Evolutionary conservation across 1,139 yeast species (phyloP), one percentile per base, ranked within the genome.

Genomic region (Nakaseomyces sp.): DNA sequence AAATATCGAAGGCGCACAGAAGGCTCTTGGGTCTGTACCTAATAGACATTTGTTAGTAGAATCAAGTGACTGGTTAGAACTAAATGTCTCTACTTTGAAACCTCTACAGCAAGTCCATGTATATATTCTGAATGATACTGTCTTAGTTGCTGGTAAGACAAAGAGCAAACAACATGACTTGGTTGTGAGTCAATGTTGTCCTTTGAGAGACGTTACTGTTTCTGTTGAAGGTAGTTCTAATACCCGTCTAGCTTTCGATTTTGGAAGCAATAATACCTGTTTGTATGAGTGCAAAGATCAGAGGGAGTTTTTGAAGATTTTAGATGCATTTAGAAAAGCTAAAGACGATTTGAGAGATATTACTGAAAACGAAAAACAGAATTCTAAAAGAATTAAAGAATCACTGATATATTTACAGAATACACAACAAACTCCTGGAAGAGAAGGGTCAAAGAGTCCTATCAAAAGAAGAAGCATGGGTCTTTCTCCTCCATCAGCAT

Each of bases 1-100:
- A 53, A 86, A 83, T 50, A 95, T 89, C 9, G 96, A 89, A 52
- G 95, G 96, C 5, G 89, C 95, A 1, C 89, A 87, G 50, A 86
- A 85, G 58, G 78, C 75, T 51, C 70, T 89, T 41, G 85, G 88
- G 20, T 77, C 87, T 1, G 65, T 76, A 5, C 86, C 93, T 0
- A 94, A 93, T 2, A 73, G 96, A 44, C 96, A 88, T 60, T 77
- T 89, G 2, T 68, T 87, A 24, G 76, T 81, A 8, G 93, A 87
- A 55, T 80, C 88, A 62, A 81, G 83, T 1, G 75, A 91, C 43
- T 89, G 96, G 96, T 77, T 74, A 49, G 96, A 89, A 62, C 69
- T 89, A 47, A 88, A 88, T 57, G 78, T 84, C 1, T 91, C 94
- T 0, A 88, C 95, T 16, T 81, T 89, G 79, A 84, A 86, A 58